These are phyloP conservation scores for Stephania japonica DNA, from an alignment of 164 flowering plant genomes.

Conservation along the genomic window DNA sequence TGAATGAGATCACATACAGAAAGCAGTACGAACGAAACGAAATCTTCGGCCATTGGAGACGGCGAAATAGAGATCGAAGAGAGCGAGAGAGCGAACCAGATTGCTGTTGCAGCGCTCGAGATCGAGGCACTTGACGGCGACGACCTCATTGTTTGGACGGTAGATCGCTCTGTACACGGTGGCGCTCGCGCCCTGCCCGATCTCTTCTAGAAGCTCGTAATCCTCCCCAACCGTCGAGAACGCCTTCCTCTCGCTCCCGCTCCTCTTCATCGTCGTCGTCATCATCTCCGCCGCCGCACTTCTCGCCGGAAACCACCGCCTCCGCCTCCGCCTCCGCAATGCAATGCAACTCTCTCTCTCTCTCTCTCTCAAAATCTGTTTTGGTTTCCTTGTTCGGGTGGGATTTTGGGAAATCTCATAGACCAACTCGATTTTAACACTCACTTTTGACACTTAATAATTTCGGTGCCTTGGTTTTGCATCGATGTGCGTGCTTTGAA, in stretches of 20 bases:
- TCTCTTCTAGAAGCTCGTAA: constrained; percentile 85
- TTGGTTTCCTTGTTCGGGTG: no score
- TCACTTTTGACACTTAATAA: background rate
- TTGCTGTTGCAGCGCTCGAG: constrained; percentile 92
- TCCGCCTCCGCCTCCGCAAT: no score
- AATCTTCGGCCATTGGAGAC: no score
- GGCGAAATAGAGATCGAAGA: constrained; percentile 8
- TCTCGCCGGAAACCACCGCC: background rate
- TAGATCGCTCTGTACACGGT: constrained; percentile 83
- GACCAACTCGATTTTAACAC: no score
- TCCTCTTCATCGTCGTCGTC: no score
- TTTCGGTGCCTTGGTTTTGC: background rate
- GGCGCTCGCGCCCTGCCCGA: constrained; percentile 91
- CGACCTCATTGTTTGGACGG: constrained; percentile 69
- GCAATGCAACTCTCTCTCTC: no score
- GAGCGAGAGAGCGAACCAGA: constrained; percentile 74
- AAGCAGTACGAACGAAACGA: no score
- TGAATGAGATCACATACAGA: no score
- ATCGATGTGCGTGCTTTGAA: background rate
- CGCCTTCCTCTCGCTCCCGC: constrained; percentile 32
- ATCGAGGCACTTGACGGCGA: constrained; percentile 93
- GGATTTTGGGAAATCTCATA: no score
- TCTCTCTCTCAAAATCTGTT: no score
- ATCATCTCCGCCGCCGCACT: constrained; percentile 16
- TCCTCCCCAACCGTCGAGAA: constrained; percentile 52